Evolutionary conservation across 164 flowering plant species (phyloP).

Genomic region (Amborella trichopoda): DNA sequence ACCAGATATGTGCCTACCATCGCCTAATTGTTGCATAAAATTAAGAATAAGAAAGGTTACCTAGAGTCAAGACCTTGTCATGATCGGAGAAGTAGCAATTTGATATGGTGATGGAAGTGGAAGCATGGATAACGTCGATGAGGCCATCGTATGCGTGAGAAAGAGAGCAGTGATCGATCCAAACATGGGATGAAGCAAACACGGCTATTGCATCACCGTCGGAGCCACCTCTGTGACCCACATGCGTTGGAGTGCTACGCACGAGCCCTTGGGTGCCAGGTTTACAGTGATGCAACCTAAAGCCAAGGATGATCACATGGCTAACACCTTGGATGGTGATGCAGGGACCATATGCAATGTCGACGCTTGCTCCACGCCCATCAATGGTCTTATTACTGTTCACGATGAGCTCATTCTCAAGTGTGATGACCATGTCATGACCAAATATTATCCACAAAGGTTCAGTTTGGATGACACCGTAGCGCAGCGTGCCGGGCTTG

Average conservation of each 20-base stretch:
- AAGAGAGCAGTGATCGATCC: slow-evolving; percentile 21
- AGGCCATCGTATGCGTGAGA: slow-evolving; percentile 18
- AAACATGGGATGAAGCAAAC: slow-evolving; percentile 12
- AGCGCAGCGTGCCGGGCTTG: slow-evolving; percentile 22
- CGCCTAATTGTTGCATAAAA: no score
- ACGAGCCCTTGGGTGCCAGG: slow-evolving; percentile 13
- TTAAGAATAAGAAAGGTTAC: no score
- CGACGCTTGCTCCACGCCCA: slow-evolving; percentile 23
- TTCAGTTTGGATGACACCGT: slow-evolving; percentile 17
- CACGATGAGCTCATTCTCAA: slow-evolving; percentile 18
- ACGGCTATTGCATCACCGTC: slow-evolving; percentile 22
- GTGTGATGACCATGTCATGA: slow-evolving; percentile 17
- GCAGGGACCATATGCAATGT: slow-evolving; percentile 24
- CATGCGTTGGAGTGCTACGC: slow-evolving; percentile 12
- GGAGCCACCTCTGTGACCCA: slow-evolving; percentile 6
- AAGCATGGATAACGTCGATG: slow-evolving; percentile 17
- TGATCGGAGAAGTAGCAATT: slow-evolving; percentile 19
- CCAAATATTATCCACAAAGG: slow-evolving; percentile 22
- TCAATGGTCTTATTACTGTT: slow-evolving; percentile 24
- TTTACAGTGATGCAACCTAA: slow-evolving; percentile 16
- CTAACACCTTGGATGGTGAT: slow-evolving; percentile 19
- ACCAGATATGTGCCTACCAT: no score
- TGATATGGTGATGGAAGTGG: slow-evolving; percentile 21
- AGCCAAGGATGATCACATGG: slow-evolving; percentile 23
- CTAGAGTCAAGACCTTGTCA: slow-evolving; percentile 16